Evolutionary conservation across 306 rosid genomes (phyloP), one percentile per base, ranked within the genome.

Genomic region (Corylus americana): DNA sequence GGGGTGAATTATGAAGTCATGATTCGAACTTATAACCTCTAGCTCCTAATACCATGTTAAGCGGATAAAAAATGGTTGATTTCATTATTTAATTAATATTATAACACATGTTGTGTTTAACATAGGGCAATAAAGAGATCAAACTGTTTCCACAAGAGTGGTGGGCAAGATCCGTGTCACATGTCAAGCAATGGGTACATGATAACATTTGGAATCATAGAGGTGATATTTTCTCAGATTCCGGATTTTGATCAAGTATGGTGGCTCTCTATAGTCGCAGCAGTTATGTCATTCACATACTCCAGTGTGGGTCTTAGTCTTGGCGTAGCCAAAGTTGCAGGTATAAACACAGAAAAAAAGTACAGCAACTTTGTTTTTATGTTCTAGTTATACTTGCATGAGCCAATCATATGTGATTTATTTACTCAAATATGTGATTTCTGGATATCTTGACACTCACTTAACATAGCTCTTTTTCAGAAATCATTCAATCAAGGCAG

Each of bases 261-360:
- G 94, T 92, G 94, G 92, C 94, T 90, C 74, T 92, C 94, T 58
- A 87, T 90, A 75, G 91, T 90, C 42, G 93, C 97, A 76, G 94
- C 94, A 55, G 75, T 92, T 25, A 90, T 90, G 94, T 90, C 94
- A 27, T 90, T 92, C 72, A 87, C 92, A 44, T 91, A 91, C 79
- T 91, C 92, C 67, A 9, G 77, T 1, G 87, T 85, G 48, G 93
- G 93, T 57, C 86, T 92, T 50, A 74, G 89, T 74, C 90, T 92
- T 49, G 94, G 94, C 5, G 67, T 88, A 62, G 93, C 73, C 49
- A 87, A 90, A 92, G 93, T 87, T 74, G 94, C 86, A 84, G 97
- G 97, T 86, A 62, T 61, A 55, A 3, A 17, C 47, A 76, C 29
- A 78, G 48, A 45, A 11, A 71, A 39, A 11, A 35, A 42, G 8